Percentiles rank a stretch among this genome's conserved stretches.
Conservation (phyloP, 345 rosid genomes). For the Populus deltoides region DNA sequence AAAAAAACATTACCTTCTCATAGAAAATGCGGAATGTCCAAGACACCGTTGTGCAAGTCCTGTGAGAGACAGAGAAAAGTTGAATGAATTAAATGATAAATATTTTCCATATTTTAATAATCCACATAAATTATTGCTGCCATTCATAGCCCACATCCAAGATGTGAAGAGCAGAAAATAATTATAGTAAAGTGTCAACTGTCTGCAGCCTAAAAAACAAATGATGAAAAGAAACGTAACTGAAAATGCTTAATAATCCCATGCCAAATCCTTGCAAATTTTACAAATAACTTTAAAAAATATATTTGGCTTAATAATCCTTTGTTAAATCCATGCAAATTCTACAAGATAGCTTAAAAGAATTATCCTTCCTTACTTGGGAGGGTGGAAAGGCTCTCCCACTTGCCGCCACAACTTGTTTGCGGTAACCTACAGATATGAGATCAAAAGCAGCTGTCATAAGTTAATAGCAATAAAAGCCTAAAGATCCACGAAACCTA, state of each 20-base stretch:
- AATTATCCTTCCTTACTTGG: constrained; percentile 53
- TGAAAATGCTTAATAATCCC: neutral
- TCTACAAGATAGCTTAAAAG: neutral
- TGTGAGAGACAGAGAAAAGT: constrained; percentile 23
- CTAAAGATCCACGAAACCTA: neutral
- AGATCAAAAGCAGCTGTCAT: constrained; percentile 17
- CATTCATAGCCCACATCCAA: neutral
- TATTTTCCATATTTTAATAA: neutral
- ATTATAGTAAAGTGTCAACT: neutral
- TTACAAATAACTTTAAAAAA: neutral
- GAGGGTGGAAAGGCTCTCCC: constrained; percentile 90
- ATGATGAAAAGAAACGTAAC: neutral
- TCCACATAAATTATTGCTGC: neutral
- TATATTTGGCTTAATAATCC: neutral
- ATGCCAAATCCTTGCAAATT: neutral
- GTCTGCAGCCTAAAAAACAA: neutral
- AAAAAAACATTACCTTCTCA: constrained; percentile 59
- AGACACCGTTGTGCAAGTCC: constrained; percentile 92
- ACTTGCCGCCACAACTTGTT: constrained; percentile 81
- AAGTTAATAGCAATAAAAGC: neutral
- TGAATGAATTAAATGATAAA: constrained; percentile 2
- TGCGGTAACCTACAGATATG: constrained; percentile 64
- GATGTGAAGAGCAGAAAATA: neutral
- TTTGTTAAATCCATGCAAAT: neutral
- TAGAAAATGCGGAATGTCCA: constrained; percentile 91